phyloP scores from a whole-genome alignment of 2,329 filamentous ascomycete species.

The Phialophora verrucosa region DNA sequence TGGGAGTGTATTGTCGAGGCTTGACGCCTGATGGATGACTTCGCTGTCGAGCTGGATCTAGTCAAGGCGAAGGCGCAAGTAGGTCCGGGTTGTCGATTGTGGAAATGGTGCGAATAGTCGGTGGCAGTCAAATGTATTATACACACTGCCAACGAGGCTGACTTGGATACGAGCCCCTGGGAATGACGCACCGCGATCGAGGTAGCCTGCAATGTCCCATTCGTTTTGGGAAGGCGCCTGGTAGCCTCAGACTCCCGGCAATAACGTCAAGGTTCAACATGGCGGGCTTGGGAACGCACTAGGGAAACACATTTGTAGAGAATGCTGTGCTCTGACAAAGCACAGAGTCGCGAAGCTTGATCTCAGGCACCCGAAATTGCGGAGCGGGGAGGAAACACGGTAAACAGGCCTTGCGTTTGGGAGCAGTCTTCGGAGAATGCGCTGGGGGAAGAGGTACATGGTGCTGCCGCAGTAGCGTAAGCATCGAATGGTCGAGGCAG shows the following conservation, averaged over 20 bases:
- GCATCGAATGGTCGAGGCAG: not conserved
- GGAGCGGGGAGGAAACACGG: conserved; percentile 2
- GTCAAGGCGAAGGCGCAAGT: not conserved
- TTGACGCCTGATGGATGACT: not conserved
- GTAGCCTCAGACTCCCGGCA: not conserved
- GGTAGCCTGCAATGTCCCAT: not conserved
- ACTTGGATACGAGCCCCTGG: not conserved
- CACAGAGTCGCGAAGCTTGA: not conserved
- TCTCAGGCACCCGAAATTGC: not conserved
- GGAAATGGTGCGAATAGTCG: not conserved
- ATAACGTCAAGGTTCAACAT: not conserved
- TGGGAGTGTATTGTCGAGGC: not conserved
- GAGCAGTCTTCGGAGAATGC: not conserved
- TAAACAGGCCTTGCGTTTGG: not conserved
- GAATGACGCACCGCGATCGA: not conserved
- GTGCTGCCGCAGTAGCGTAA: not conserved
- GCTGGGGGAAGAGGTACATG: not conserved
- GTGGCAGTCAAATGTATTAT: not conserved
- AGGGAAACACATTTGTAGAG: not conserved
- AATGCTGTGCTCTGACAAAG: conserved; percentile 3
- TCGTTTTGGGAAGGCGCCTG: not conserved
- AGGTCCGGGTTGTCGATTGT: not conserved
- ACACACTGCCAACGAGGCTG: not conserved
- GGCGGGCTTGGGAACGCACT: not conserved
- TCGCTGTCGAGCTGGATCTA: not conserved